A percentile compares a stretch with the other conserved stretches of the same genome.
These are phyloP conservation scores for Fusarium bulbicola DNA, from an alignment of 2,329 filamentous ascomycete species.

Conservation along the genomic window DNA sequence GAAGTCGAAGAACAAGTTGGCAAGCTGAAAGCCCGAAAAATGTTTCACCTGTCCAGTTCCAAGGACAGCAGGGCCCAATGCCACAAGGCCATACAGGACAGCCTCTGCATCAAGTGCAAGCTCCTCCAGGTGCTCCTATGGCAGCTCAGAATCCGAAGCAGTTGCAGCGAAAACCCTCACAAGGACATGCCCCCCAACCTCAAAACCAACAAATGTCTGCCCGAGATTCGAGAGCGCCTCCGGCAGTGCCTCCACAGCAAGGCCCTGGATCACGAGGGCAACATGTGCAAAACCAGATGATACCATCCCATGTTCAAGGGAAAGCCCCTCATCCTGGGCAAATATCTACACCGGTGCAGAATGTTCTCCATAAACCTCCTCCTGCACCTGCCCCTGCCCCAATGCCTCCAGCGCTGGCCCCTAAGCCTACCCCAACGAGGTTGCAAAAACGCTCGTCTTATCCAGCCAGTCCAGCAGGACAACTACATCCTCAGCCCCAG, in stretches of 20 bases:
- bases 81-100: constrained; percentile 14
- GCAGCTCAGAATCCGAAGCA: constrained; percentile 18
- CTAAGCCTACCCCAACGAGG: constrained; percentile 12
- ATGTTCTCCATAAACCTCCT: constrained; percentile 5
- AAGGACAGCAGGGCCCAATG: constrained; percentile 11
- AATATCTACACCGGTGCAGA: background rate
- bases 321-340: constrained; percentile 8
- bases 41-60: constrained; percentile 18
- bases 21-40: constrained; percentile 25
- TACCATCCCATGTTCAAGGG: background rate
- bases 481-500: constrained; percentile 8
- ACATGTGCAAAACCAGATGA: constrained; percentile 1
- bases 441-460: constrained; percentile 27
- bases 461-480: constrained; percentile 12
- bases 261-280: constrained; percentile 5
- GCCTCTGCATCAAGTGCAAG: background rate
- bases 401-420: background rate
- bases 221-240: constrained; percentile 3
- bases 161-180: constrained; percentile 34
- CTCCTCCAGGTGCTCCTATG: background rate
- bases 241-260: constrained; percentile 5
- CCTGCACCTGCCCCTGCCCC: background rate
- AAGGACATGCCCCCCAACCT: constrained; percentile 8
- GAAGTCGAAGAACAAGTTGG: constrained; percentile 36
- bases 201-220: constrained; percentile 17